phyloP scores from a whole-genome alignment of 2,329 filamentous ascomycete species.

The Cladosporium sp. region DNA sequence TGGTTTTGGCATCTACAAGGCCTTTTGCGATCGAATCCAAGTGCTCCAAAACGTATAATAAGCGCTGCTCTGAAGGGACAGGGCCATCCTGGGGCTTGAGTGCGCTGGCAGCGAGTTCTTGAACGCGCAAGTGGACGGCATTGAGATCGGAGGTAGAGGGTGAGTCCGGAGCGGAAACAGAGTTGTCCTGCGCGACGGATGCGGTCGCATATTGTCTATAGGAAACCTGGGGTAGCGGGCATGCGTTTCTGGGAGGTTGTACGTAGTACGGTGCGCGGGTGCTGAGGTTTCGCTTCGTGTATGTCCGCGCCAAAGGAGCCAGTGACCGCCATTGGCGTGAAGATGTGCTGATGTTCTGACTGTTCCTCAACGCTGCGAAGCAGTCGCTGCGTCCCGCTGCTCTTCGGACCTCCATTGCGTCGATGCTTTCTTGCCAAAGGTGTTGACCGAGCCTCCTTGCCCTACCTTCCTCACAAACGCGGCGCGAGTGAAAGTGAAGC shows the following conservation, averaged over 20 bases:
- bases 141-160: slow-evolving; percentile 13
- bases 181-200: too few species aligned
- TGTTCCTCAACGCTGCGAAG: neutral
- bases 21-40: slow-evolving; percentile 22
- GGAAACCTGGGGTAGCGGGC: too few species aligned
- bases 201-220: slow-evolving; percentile 25
- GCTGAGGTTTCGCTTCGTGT: slow-evolving; percentile 1
- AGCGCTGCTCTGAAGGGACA: slow-evolving; percentile 25
- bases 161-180: too few species aligned
- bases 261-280: neutral
- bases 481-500: neutral
- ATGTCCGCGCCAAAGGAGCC: neutral
- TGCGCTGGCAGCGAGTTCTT: slow-evolving; percentile 22
- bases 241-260: too few species aligned
- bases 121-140: slow-evolving; percentile 23
- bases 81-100: slow-evolving; percentile 19
- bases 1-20: slow-evolving; percentile 19
- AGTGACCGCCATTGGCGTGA: slow-evolving; percentile 1
- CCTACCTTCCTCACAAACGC: neutral
- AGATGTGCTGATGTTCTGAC: neutral
- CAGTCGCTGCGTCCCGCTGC: slow-evolving; percentile 17
- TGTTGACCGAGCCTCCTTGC: too few species aligned
- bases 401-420: slow-evolving; percentile 18
- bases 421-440: too few species aligned
- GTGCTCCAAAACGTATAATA: slow-evolving; percentile 29